phyloP scores from a whole-genome alignment of 2,329 filamentous ascomycete genomes.

The Penicillium sumatraense region DNA sequence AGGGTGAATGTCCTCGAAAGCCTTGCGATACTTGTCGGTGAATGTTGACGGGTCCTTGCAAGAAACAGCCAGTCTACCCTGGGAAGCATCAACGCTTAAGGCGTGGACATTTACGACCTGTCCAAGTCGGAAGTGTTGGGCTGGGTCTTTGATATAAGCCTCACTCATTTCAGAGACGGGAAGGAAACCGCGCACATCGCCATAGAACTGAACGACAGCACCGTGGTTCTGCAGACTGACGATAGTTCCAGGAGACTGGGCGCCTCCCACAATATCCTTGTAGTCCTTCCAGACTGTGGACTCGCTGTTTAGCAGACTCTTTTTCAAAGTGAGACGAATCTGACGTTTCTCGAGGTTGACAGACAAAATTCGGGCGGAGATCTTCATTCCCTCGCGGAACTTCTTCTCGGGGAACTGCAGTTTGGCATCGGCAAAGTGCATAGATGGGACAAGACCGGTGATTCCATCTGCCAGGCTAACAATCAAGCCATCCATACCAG shows the following conservation, averaged over 20 bases:
- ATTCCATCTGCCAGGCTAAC: slow-evolving; percentile 86
- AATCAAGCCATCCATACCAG: slow-evolving; percentile 80
- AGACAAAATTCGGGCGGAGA: slow-evolving; percentile 85
- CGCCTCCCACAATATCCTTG: slow-evolving; percentile 71
- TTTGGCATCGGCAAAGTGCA: slow-evolving; percentile 84
- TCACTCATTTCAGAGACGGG: slow-evolving; percentile 98
- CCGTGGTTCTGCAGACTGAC: slow-evolving; percentile 78
- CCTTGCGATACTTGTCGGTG: slow-evolving; percentile 73
- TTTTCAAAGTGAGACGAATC: slow-evolving; percentile 89
- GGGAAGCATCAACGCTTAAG: slow-evolving; percentile 75
- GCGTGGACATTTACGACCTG: slow-evolving; percentile 92
- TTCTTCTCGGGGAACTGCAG: slow-evolving; percentile 95
- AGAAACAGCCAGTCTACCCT: slow-evolving; percentile 78
- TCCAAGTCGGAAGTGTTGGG: slow-evolving; percentile 84
- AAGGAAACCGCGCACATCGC: slow-evolving; percentile 79
- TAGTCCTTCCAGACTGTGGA: slow-evolving; percentile 78
- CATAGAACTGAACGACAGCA: slow-evolving; percentile 92
- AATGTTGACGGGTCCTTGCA: slow-evolving; percentile 88
- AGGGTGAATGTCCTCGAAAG: slow-evolving; percentile 72
- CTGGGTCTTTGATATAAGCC: slow-evolving; percentile 87
- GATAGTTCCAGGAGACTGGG: slow-evolving; percentile 84
- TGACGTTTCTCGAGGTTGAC: slow-evolving; percentile 75
- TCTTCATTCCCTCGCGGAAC: slow-evolving; percentile 81
- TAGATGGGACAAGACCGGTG: slow-evolving; percentile 82
- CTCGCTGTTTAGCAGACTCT: slow-evolving; percentile 90